phyloP scores from a whole-genome alignment of 1,284 basidiomycete species.

The Coniferiporia weirii region DNA sequence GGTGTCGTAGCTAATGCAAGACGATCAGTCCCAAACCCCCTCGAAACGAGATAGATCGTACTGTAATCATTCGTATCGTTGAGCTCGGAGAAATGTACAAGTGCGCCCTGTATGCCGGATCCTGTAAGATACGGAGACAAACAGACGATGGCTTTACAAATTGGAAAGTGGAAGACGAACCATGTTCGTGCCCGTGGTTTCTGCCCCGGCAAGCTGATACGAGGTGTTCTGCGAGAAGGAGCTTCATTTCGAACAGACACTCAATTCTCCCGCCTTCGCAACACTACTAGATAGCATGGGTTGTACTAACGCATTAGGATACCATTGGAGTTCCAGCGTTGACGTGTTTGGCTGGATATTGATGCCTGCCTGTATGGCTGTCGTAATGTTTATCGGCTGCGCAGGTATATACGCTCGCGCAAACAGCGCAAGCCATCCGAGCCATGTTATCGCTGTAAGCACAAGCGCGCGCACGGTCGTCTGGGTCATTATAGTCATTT shows the following conservation, averaged over 20 bases:
- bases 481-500: not conserved
- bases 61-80: constrained; percentile 30
- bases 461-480: not conserved
- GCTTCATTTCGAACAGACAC: constrained; percentile 28
- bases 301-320: constrained; percentile 11
- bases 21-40: not conserved
- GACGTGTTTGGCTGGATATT: constrained; percentile 51
- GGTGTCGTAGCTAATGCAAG: constrained; percentile 58
- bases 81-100: constrained; percentile 76
- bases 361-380: constrained; percentile 40
- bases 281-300: constrained; percentile 5
- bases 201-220: constrained; percentile 50
- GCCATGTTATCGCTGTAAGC: not conserved
- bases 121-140: not conserved
- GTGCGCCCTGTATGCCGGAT: constrained; percentile 48
- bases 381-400: constrained; percentile 60
- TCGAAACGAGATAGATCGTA: constrained; percentile 32
- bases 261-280: constrained; percentile 8
- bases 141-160: not conserved
- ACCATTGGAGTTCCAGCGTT: constrained; percentile 58
- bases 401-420: constrained; percentile 61
- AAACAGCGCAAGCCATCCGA: constrained; percentile 9
- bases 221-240: constrained; percentile 51
- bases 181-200: constrained; percentile 45
- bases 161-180: constrained; percentile 30